Percentiles rank a stretch among this genome's conserved stretches.
Conservation (phyloP, 345 rosid species). For the Linum lewisii region DNA sequence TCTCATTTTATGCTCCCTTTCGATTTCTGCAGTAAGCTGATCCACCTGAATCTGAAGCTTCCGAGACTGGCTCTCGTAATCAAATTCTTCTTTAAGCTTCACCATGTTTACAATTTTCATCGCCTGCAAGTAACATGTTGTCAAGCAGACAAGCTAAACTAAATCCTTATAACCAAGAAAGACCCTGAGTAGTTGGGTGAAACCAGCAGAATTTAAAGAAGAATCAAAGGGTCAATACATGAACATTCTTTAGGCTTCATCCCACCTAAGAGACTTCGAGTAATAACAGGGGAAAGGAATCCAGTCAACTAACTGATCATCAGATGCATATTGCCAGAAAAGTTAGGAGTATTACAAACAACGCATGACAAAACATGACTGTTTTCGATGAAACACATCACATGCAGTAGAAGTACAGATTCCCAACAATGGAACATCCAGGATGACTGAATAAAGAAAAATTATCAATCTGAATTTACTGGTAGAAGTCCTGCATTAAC, state of each 20-base stretch:
- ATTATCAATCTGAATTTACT: neutral
- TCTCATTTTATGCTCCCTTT: conserved; percentile 65
- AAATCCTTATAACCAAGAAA: neutral
- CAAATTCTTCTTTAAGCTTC: conserved; percentile 91
- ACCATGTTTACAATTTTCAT: conserved; percentile 89
- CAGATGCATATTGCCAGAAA: neutral
- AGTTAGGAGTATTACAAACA: too few species aligned
- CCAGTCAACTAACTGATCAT: neutral
- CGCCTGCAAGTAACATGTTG: conserved; percentile 45
- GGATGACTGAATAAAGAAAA: neutral
- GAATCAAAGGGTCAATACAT: too few species aligned
- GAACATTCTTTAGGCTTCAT: neutral
- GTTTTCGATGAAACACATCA: too few species aligned
- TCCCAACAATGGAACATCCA: neutral
- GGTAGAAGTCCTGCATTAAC: conserved; percentile 14
- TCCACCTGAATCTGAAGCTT: conserved; percentile 76
- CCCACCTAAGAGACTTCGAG: neutral
- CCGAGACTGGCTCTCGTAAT: conserved; percentile 83
- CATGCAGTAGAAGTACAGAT: neutral
- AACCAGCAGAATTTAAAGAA: too few species aligned
- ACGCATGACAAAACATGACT: neutral
- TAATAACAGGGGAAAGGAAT: neutral
- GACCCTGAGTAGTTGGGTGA: neutral
- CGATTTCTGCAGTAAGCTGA: conserved; percentile 76
- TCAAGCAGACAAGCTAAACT: neutral